Evolutionary conservation across 1,284 basidiomycete species (phyloP).

Genomic region (Hymenochaete sp.): DNA sequence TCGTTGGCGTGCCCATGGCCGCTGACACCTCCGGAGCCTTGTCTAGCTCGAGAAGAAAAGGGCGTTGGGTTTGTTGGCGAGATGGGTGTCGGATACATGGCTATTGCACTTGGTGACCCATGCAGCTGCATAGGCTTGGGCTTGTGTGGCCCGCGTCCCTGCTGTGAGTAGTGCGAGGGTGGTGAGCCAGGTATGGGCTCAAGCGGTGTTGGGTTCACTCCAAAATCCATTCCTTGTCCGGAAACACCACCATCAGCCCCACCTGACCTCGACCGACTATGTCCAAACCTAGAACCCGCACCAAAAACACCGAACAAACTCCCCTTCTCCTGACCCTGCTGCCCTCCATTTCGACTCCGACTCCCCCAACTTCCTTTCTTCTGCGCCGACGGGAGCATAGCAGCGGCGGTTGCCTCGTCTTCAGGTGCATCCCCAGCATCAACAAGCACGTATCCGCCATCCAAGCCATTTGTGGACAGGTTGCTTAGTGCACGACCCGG

Average conservation of each 20-base stretch:
- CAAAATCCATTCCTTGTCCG: neutral
- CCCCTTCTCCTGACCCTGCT: neutral
- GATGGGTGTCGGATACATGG: conserved; percentile 1
- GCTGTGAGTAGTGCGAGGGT: neutral
- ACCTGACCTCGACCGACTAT: conserved; percentile 1
- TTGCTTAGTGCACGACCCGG: neutral
- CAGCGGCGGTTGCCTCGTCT: neutral
- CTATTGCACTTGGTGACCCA: neutral
- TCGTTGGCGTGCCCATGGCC: neutral
- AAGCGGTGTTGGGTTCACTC: neutral
- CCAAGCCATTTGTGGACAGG: conserved; percentile 2
- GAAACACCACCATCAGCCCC: neutral
- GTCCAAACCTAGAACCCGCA: neutral
- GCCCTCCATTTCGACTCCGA: neutral
- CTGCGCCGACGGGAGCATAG: too few relatives aligned
- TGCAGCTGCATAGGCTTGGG: too few relatives aligned
- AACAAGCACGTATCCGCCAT: conserved; percentile 11
- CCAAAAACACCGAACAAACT: conserved; percentile 9
- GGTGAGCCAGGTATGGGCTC: neutral
- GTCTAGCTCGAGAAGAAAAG: too few relatives aligned
- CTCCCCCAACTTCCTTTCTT: neutral
- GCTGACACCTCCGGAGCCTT: too few relatives aligned
- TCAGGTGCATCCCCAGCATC: neutral
- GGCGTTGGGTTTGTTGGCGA: neutral
- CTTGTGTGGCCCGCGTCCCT: too few relatives aligned